Base-by-base conservation (phyloP, 306 rosid genomes). In the Lathyrus aphaca region DNA sequence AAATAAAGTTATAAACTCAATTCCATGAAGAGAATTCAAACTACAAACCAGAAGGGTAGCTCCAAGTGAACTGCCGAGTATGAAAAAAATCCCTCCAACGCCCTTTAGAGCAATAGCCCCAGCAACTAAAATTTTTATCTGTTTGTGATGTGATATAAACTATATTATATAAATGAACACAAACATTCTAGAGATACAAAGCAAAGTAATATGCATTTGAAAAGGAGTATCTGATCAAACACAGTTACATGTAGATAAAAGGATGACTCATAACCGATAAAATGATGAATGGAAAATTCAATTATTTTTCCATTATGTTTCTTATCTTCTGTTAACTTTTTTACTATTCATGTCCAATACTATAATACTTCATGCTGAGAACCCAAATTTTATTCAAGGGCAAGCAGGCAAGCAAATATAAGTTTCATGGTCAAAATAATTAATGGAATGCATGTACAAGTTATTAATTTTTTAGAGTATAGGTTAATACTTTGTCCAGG, bases 1-100 rank as follows among this genome's bases (percentile, higher is more conserved):
- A 77, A 63, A 38, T 48, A 25, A 21, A 50, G 19, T 64, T 40
- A 38, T 48, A 17, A 21, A 50, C 29, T 64, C 53, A 45, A 51
- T 13, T 58, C 30, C 62, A 48, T 1, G 5, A 16, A 21, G 61
- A 56, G 44, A 53, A 58, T 35, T 62, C 27, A 58, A 65, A 46
- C 75, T 63, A 77, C 86, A 44, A 66, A 86, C 88, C 91, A 86
- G 71, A 64, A 86, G 86, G 62, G 60, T 49, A 62, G 88, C 91
- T 68, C 88, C 86, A 59, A 77, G 66, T 16, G 78, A 68, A 77
- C 83, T 83, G 75, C 86, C 85, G 14, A 79, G 57, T 64, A 84
- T 79, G 73, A 86, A 83, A 17, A 81, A 80, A 48, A 86, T 38
- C 11, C 85, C 88, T 66, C 83, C 91, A 79, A 74, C 1, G 71